phyloP scores from a whole-genome alignment of 495 filamentous ascomycete species.

The Penicillium steckii region DNA sequence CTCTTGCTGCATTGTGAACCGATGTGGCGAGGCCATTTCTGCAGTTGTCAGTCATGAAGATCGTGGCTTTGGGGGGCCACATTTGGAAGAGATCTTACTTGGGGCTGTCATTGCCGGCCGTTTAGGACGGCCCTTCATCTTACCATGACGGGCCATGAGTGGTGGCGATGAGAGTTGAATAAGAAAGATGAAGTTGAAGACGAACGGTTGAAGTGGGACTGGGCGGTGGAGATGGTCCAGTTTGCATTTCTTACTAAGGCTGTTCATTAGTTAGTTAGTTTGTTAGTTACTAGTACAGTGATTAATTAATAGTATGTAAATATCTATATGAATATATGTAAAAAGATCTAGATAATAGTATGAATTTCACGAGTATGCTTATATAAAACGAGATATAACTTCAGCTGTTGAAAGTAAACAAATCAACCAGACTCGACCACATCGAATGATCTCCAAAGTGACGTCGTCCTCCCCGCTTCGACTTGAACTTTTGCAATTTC shows the following conservation, averaged over 20 bases:
- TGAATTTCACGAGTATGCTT: too few species aligned
- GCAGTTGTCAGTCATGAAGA: background rate
- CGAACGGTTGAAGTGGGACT: conserved; percentile 2
- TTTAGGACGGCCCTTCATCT: conserved; percentile 23
- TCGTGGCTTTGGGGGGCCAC: conserved; percentile 5
- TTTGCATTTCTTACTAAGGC: too few species aligned
- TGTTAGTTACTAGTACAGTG: too few species aligned
- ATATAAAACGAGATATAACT: too few species aligned
- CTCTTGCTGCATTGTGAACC: conserved; percentile 69
- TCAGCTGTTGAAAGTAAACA: too few species aligned
- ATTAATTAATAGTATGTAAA: too few species aligned
- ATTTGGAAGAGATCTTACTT: conserved; percentile 3
- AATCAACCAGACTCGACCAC: background rate
- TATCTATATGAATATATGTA: too few species aligned
- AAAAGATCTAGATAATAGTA: too few species aligned
- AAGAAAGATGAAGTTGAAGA: background rate
- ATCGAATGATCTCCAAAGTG: background rate
- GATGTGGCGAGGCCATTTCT: conserved; percentile 12
- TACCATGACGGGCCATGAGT: conserved; percentile 31
- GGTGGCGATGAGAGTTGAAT: background rate
- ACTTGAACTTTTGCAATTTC: too few species aligned
- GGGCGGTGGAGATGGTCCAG: conserved; percentile 12
- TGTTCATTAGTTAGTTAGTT: too few species aligned
- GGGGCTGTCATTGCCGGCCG: conserved; percentile 8
- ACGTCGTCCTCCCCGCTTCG: background rate